Percentiles rank a stretch among this genome's conserved stretches.
These are phyloP conservation scores for Cyclostephanos invisitatus DNA, from an alignment of 108 stramenopile species.

Conservation along the genomic window DNA sequence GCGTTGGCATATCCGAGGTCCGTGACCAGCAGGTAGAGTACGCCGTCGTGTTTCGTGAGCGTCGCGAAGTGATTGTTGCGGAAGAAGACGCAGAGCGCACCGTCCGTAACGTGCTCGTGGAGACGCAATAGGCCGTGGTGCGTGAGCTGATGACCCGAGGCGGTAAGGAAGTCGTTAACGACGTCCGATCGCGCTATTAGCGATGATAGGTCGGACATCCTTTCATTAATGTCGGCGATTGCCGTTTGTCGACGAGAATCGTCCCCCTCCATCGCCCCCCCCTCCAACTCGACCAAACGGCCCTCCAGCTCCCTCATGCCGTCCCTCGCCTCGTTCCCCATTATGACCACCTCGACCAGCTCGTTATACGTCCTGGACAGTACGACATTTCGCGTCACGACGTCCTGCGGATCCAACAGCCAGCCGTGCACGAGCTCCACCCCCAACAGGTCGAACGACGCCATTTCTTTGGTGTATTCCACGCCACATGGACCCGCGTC, in stretches of 20 bases:
- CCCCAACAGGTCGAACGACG: conserved; percentile 88
- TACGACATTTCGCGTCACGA: conserved; percentile 47
- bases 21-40: conserved; percentile 88
- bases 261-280: background rate
- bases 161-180: conserved; percentile 68
- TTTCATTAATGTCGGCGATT: conserved; percentile 11
- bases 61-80: conserved; percentile 97
- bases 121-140: conserved; percentile 79
- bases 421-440: conserved; percentile 97
- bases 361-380: conserved; percentile 89
- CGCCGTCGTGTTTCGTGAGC: conserved; percentile 80
- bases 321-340: conserved; percentile 61
- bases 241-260: conserved; percentile 9
- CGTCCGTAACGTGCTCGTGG: conserved; percentile 73
- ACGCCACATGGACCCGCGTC: conserved; percentile 70
- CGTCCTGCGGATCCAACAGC: conserved; percentile 84
- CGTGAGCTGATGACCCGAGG: conserved; percentile 85
- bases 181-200: conserved; percentile 57
- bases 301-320: conserved; percentile 30
- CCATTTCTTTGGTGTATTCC: conserved; percentile 89
- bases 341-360: conserved; percentile 84
- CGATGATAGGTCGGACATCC: conserved; percentile 34
- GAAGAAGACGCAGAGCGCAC: conserved; percentile 88
- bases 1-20: conserved; percentile 90
- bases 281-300: conserved; percentile 13